Evolutionary conservation across 108 stramenopile genomes (phyloP).

Genomic region (Aurantiochytrium sp.): DNA sequence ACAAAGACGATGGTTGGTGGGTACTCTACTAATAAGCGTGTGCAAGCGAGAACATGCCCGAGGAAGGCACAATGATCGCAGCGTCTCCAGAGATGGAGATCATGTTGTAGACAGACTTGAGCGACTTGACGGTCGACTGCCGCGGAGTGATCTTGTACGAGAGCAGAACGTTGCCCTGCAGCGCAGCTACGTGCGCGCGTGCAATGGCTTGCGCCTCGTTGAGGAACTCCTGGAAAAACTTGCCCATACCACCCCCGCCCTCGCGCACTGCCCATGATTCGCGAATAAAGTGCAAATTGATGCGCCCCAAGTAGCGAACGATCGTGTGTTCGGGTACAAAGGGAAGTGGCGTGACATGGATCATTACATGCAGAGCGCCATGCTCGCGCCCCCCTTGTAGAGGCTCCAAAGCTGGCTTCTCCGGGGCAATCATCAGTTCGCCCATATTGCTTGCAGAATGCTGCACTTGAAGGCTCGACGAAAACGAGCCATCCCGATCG

Average conservation of each 20-base stretch:
- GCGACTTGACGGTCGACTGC: not conserved
- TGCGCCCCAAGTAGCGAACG: constrained; percentile 57
- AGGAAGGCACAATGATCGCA: not conserved
- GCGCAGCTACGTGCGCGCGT: constrained; percentile 69
- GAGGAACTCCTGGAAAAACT: constrained; percentile 72
- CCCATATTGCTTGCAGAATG: not conserved
- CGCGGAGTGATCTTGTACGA: constrained; percentile 50
- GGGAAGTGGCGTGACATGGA: not conserved
- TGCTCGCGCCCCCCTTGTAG: too few species aligned
- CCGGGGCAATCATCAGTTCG: not conserved
- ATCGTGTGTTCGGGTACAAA: not conserved
- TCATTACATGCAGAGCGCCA: too few species aligned
- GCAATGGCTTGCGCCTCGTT: constrained; percentile 82
- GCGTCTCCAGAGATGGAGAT: constrained; percentile 20
- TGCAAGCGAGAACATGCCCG: too few species aligned
- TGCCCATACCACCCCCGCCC: constrained; percentile 56
- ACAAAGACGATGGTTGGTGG: too few species aligned
- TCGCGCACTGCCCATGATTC: constrained; percentile 49
- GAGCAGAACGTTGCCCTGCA: constrained; percentile 83
- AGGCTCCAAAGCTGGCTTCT: not conserved
- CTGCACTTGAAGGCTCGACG: too few species aligned
- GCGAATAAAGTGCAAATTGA: constrained; percentile 80
- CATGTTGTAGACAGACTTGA: constrained; percentile 13
- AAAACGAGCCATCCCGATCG: too few species aligned
- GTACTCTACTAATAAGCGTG: too few species aligned